Evolutionary conservation across 2,329 filamentous ascomycete species (phyloP).

Genomic region (Chaetomiaceae sp.): DNA sequence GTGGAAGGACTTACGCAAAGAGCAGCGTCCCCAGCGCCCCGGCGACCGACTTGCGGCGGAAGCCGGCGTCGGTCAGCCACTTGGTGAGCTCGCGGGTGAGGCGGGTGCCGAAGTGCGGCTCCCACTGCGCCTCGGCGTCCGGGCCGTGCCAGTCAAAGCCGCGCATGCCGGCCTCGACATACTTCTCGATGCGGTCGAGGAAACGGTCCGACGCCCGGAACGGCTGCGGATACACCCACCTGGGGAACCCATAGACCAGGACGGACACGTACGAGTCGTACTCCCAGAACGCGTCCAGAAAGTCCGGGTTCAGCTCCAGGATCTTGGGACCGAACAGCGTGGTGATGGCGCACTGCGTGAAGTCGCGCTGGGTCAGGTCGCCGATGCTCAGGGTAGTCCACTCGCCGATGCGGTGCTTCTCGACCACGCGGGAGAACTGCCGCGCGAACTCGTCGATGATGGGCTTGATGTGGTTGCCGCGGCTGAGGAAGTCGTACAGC

Average conservation of each 20-base stretch:
- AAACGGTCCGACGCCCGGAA: background rate
- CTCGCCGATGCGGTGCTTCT: background rate
- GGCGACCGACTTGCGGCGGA: background rate
- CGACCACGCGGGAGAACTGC: background rate
- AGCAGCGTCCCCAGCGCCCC: background rate
- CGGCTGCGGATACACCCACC: background rate
- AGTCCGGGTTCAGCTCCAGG: background rate
- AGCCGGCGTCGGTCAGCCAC: background rate
- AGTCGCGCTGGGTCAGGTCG: background rate
- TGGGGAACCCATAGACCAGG: background rate
- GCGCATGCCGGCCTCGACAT: background rate
- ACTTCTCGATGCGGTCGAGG: background rate
- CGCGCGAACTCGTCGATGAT: background rate
- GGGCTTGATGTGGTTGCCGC: background rate
- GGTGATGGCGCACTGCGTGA: background rate
- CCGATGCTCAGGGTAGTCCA: background rate
- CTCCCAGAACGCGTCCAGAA: background rate
- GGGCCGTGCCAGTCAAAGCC: conserved; percentile 6
- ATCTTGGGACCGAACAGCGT: background rate
- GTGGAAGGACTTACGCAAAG: background rate
- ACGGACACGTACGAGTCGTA: background rate
- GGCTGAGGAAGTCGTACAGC: background rate
- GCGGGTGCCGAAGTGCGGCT: conserved; percentile 6
- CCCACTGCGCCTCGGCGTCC: conserved; percentile 1
- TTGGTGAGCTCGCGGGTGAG: background rate